phyloP scores from a whole-genome alignment of 2,329 filamentous ascomycete species.

The Cytospora schulzeri region DNA sequence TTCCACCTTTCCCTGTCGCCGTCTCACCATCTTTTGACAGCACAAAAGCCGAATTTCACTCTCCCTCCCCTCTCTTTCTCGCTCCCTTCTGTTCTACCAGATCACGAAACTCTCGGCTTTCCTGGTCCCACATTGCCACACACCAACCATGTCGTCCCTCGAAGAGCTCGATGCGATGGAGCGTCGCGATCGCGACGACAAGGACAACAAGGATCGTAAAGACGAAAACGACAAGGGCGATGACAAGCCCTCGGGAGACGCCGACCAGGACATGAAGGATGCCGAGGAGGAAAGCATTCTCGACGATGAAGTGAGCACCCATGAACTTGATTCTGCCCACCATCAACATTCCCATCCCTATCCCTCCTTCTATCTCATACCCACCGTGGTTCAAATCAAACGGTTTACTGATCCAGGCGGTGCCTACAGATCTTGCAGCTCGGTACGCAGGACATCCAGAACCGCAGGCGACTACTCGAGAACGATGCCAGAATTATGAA shows the following conservation, averaged over 20 bases:
- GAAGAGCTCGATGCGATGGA: conserved; percentile 91
- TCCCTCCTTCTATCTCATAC: background rate
- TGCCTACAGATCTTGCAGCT: conserved; percentile 75
- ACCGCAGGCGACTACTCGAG: conserved; percentile 86
- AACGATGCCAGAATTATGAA: conserved; percentile 99
- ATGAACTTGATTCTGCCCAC: background rate
- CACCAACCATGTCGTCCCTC: conserved; percentile 80
- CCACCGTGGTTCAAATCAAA: background rate
- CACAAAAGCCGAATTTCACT: no score
- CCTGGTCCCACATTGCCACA: conserved; percentile 21
- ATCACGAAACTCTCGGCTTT: background rate
- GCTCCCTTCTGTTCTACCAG: background rate
- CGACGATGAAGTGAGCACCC: conserved; percentile 64
- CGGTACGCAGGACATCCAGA: conserved; percentile 92
- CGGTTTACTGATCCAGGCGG: background rate
- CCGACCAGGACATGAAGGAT: conserved; percentile 91
- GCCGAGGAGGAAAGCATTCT: conserved; percentile 76
- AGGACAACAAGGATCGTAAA: conserved; percentile 40
- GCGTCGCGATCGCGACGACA: conserved; percentile 76
- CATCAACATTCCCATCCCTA: background rate
- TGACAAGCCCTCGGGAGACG: conserved; percentile 61
- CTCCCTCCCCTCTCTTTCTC: background rate
- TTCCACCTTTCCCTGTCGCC: background rate
- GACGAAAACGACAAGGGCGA: conserved; percentile 60
- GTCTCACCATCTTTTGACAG: background rate